Evolutionary conservation across 345 rosid genomes (phyloP).

Genomic region (Corchorus olitorius): DNA sequence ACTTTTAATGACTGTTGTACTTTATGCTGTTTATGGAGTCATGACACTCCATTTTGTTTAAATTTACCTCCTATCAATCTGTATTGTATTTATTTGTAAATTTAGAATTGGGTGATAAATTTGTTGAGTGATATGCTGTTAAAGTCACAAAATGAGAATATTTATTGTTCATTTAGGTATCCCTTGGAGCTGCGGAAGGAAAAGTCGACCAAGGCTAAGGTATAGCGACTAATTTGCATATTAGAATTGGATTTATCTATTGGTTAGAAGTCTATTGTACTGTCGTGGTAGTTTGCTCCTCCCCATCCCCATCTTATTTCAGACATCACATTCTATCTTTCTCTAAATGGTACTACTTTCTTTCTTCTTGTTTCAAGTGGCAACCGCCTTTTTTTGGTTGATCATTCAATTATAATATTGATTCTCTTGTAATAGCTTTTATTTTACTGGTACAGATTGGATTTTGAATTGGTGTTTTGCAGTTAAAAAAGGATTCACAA

Average conservation of each 20-base stretch:
- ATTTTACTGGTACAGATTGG: not conserved
- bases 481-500: constrained; percentile 64
- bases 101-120: not conserved
- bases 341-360: not conserved
- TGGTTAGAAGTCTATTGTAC: not conserved
- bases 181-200: constrained; percentile 93
- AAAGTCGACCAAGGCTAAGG: constrained; percentile 90
- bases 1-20: not conserved
- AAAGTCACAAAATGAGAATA: not conserved
- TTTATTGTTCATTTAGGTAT: constrained; percentile 55
- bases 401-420: constrained; percentile 6
- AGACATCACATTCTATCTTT: not conserved
- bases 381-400: not conserved
- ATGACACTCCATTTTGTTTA: not conserved
- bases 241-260: not conserved
- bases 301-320: not conserved
- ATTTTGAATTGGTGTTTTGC: constrained; percentile 33
- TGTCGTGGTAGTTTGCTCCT: constrained; percentile 7
- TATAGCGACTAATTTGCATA: constrained; percentile 22
- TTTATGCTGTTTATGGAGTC: not conserved
- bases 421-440: constrained; percentile 2
- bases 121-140: not conserved
- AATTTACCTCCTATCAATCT: not conserved
- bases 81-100: not conserved
- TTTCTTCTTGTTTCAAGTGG: not conserved